Evolutionary conservation across 2,329 filamentous ascomycete species (phyloP).

Genomic region (Rhexocercosporidium sp.): DNA sequence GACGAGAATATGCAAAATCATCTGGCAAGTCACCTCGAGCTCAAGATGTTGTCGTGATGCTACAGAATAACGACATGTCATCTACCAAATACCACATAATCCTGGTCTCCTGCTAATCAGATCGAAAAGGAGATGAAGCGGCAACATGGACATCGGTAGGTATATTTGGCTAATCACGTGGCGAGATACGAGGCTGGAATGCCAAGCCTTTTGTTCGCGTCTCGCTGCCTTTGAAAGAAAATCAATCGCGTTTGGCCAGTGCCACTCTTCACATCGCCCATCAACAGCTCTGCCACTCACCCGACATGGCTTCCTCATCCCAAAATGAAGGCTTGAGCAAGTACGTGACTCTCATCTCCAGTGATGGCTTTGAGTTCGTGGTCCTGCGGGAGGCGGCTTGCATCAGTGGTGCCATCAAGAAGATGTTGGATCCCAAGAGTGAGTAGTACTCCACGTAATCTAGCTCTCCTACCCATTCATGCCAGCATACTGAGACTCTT

Average conservation of each 20-base stretch:
- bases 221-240: background rate
- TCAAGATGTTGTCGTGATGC: background rate
- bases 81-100: background rate
- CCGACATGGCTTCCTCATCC: slow-evolving; percentile 14
- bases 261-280: background rate
- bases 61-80: background rate
- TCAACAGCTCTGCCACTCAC: background rate
- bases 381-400: slow-evolving; percentile 73
- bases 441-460: slow-evolving; percentile 34
- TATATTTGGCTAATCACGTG: background rate
- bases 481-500: background rate
- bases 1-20: background rate
- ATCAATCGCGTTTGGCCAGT: background rate
- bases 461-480: background rate
- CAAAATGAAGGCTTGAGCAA: slow-evolving; percentile 51
- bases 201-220: slow-evolving; percentile 6
- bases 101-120: background rate
- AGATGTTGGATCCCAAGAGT: slow-evolving; percentile 76
- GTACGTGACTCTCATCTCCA: slow-evolving; percentile 78
- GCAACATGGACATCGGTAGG: background rate
- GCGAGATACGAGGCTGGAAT: background rate
- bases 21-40: background rate
- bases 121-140: background rate
- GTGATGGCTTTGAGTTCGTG: slow-evolving; percentile 78
- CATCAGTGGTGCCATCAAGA: slow-evolving; percentile 73